A percentile compares a stretch with the other conserved stretches of the same genome.
phyloP scores from a whole-genome alignment of 805 yeast species.

The Wickerhamomyces xylosicus region DNA sequence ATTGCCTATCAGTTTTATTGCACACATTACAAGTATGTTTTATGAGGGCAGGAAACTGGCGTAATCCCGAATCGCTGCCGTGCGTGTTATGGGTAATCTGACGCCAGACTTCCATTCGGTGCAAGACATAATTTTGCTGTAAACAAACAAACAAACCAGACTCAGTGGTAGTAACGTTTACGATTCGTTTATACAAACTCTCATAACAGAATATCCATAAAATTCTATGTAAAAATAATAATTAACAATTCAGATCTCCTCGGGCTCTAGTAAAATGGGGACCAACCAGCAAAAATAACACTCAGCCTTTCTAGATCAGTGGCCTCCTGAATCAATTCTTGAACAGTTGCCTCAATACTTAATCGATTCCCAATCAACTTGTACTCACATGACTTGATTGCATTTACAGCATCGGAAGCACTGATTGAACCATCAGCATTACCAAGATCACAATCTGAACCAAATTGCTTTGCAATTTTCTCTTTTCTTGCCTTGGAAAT shows the following conservation, averaged over 20 bases:
- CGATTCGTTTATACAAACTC: too few relatives aligned
- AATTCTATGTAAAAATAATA: not conserved
- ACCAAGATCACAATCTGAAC: constrained; percentile 1
- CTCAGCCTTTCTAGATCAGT: constrained; percentile 58
- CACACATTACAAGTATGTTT: too few relatives aligned
- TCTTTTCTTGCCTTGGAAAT: constrained; percentile 63
- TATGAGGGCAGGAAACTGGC: too few relatives aligned
- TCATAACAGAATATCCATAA: too few relatives aligned
- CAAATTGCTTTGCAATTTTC: constrained; percentile 33
- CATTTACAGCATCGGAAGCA: constrained; percentile 61
- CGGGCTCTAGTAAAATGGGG: constrained; percentile 50
- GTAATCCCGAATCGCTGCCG: too few relatives aligned
- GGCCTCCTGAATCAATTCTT: constrained; percentile 75
- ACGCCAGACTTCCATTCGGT: too few relatives aligned
- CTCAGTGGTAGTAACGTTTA: too few relatives aligned
- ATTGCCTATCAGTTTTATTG: too few relatives aligned
- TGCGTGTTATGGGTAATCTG: too few relatives aligned
- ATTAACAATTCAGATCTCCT: too few relatives aligned
- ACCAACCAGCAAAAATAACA: constrained; percentile 75
- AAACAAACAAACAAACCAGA: too few relatives aligned
- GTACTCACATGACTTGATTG: constrained; percentile 59
- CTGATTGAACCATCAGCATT: constrained; percentile 7
- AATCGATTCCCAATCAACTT: constrained; percentile 60
- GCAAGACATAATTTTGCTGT: too few relatives aligned
- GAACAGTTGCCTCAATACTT: constrained; percentile 75